Percentiles rank a stretch among this genome's conserved stretches.
Conservation (phyloP, 2,329 filamentous ascomycete species). For the Pyrenochaeta sp. region DNA sequence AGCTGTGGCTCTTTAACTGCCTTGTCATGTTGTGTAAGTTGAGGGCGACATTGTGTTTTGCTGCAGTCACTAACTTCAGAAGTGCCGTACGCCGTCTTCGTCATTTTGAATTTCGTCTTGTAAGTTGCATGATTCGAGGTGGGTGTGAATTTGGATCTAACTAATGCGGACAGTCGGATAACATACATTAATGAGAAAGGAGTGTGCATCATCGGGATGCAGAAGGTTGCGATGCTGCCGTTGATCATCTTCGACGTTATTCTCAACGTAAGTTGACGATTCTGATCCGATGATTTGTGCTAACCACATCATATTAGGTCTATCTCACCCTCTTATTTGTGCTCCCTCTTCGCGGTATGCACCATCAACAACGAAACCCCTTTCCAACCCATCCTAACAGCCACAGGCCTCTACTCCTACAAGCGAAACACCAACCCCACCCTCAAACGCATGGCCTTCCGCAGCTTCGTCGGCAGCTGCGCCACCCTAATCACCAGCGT, state of each 20-base stretch:
- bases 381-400: conserved; percentile 40
- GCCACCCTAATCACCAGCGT: conserved; percentile 66
- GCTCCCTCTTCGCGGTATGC: conserved; percentile 63
- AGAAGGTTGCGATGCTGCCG: conserved; percentile 65
- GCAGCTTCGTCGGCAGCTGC: conserved; percentile 67
- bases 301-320: conserved; percentile 44
- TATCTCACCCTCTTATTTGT: conserved; percentile 71
- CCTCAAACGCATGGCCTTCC: conserved; percentile 61
- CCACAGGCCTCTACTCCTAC: conserved; percentile 61
- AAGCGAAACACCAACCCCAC: conserved; percentile 55
- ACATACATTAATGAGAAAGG: conserved; percentile 61
- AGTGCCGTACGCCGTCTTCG: conserved; percentile 51
- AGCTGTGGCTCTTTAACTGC: conserved; percentile 68
- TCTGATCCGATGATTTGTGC: background rate
- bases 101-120: conserved; percentile 68
- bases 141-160: conserved; percentile 2
- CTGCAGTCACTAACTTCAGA: conserved; percentile 11
- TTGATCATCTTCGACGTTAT: conserved; percentile 68
- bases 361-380: too few species aligned
- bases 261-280: conserved; percentile 57
- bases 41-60: background rate
- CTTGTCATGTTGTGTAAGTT: conserved; percentile 61
- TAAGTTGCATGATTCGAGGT: conserved; percentile 43
- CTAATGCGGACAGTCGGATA: conserved; percentile 60
- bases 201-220: conserved; percentile 69